phyloP scores from a whole-genome alignment of 2,329 filamentous ascomycete genomes.

The Ilyonectria robusta region DNA sequence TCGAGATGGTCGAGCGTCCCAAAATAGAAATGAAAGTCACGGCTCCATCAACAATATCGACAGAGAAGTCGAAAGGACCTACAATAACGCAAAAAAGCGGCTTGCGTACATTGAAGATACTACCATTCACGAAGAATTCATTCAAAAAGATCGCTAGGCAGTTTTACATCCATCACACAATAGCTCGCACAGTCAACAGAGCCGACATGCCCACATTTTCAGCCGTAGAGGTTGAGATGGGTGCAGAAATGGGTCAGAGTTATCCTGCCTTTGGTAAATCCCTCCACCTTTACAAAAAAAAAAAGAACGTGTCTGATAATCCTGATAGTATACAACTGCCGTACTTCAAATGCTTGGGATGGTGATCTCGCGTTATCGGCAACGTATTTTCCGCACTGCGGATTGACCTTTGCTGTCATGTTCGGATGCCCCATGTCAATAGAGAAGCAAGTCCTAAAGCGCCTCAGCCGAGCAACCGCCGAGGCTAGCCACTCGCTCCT shows the following conservation, averaged over 20 bases:
- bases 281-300: accelerated
- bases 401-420: conserved; percentile 16
- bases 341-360: conserved; percentile 25
- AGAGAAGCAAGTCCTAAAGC: conserved; percentile 13
- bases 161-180: conserved; percentile 14
- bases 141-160: not conserved
- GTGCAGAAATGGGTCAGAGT: not conserved
- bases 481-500: conserved; percentile 22
- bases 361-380: conserved; percentile 15
- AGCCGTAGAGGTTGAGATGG: conserved; percentile 16
- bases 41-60: too few species aligned
- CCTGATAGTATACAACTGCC: conserved; percentile 19
- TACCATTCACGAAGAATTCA: conserved; percentile 8
- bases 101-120: not conserved
- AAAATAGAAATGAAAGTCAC: not conserved
- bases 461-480: not conserved
- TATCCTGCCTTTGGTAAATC: conserved; percentile 16
- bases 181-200: conserved; percentile 10
- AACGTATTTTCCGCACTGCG: conserved; percentile 20
- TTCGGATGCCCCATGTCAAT: conserved; percentile 23
- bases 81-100: not conserved
- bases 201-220: conserved; percentile 20
- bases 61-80: not conserved
- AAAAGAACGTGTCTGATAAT: not conserved
- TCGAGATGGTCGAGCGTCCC: not conserved